Evolutionary conservation across 2,329 filamentous ascomycete genomes (phyloP), one percentile per base, ranked within the genome.

Genomic region (Aplosporella prunicola): DNA sequence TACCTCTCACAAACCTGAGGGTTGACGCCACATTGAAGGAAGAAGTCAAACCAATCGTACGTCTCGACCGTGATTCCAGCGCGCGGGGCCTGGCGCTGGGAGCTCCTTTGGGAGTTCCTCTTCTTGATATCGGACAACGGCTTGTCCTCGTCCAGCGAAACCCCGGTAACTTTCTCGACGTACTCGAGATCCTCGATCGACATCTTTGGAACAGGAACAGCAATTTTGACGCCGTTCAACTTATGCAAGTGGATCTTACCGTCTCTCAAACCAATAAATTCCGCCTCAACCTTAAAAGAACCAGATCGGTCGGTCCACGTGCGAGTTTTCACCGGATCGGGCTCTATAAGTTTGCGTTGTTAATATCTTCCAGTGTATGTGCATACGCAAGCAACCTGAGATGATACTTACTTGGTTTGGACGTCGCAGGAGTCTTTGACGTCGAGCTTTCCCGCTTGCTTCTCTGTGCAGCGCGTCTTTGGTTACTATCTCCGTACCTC

Each of bases 41-140:
- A 98, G 66, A 98, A 96, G 56, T 95, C 87, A 53, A 98, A 98
- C 91, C 91, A 98, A 58, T 98, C 91, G 57, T 96, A 93, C 32
- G 91, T 80, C 46, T 81, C 71, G 20, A 86, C 65, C 2, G 72
- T 72, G n/a, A 74, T 79, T 9, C 80, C 80, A 7, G 73, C 67
- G 33, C 42, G 48, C 40, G 40, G 33, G 50, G 55, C 42, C 33
- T 53, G 52, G 24, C 60, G 55, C 28, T 54, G 45, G 22, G 11
- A 16, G 1, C 32, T 20, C 11, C 23, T 28, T 27, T 57, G 52
- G 3, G 61, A 67, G 40, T 56, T 69, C 47, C 63, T 66, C 36
- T 71, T 66, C 52, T 74, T 74, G 51, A 95, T 81, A 49, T 91
- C 86, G 5, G 86, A 88, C 32, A 95, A 66, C 9, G 89, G 89